Evolutionary conservation across 306 rosid species (phyloP), one percentile per base, ranked within the genome.

Genomic region (Coriaria nepalensis): DNA sequence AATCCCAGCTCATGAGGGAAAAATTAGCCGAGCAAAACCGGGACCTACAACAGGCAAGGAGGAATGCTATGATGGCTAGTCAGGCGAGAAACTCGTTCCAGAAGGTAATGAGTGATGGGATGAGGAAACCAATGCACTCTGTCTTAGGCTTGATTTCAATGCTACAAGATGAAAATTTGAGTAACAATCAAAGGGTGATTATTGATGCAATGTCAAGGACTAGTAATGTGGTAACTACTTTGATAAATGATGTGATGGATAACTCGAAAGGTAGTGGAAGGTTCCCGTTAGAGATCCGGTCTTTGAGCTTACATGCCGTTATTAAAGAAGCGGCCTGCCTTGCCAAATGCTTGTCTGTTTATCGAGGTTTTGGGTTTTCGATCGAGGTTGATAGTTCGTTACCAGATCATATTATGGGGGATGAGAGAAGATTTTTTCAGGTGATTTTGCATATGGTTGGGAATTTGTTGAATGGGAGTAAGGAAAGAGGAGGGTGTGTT

Each of bases 371-470:
- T 50, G 77, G 76, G 55, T 92, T 92, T 68, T 42, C 65, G 39
- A 56, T 78, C 6, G 99, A 92, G 66, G 96, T 76, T 40, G 96
- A 92, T 37, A 77, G 73, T 69, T 75, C 94, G 14, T 56, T 92
- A 56, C 94, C 88, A 1, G 92, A 92, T 69, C 65, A 86, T 55
- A 78, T 92, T 8, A 64, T 82, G 86, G 99, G 99, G 11, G 99
- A 92, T 53, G 99, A 92, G 63, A 73, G 93, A 72, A 78, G 99
- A 72, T 85, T 92, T 43, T 92, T 92, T 62, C 99, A 92, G 81
- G 94, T 92, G 79, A 82, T 92, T 73, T 62, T 92, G 67, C 99
- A 92, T 54, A 92, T 92, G 94, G 84, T 86, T 40, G 96, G 99
- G 50, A 92, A 73, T 74, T 79, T 92, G 6, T 74, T 92, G 43